Base-by-base conservation (phyloP, 106 monocot species). In the Cymbidium sinense region DNA sequence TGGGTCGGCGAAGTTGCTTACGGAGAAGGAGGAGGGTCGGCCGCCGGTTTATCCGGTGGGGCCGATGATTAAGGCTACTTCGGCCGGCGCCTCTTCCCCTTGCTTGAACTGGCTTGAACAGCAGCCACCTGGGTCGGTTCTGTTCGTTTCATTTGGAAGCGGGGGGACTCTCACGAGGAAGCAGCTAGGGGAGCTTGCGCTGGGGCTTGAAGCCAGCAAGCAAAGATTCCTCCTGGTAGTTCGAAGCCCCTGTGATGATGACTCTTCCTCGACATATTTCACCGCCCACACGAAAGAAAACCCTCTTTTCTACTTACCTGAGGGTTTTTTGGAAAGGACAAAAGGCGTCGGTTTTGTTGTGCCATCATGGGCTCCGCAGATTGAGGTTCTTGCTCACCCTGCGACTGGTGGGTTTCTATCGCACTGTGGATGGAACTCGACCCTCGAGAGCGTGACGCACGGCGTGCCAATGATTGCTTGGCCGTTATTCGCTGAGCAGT, bases 391-490 rank as follows among this genome's bases (percentile, higher is more conserved):
- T 31, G 35, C 36, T 0, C 81, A 81, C 75, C 25, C 0, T 5
- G 21, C 75, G 8, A 78, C 81, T 0, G 80, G 81, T 10, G 87
- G 87, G 15, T 84, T 84, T 70, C 51, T 89, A 36, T 82, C 77
- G n/a, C 89, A 84, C 70, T 84, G 86, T 74, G 89, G 89, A 10
- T 89, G 89, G 89, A 89, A 89, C 75, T 86, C 89, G 75, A 86
- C 85, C 41, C 50, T 89, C 75, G 89, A 89, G 76, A 84, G 84
- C 64, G 37, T 84, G 30, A 70, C 50, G 33, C 31, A 76, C n/a
- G 87, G 84, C 15, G 81, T 88, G 74, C 83, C 88, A 0, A 75
- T 88, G 85, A 80, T 88, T 58, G 85, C 72, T 4, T 88, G 85
- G 88, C 88, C 88, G 47, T 70, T 88, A 6, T 85, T 78, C 70